Conservation (phyloP, 805 yeast species). For the Saccharomycopsis sp. region DNA sequence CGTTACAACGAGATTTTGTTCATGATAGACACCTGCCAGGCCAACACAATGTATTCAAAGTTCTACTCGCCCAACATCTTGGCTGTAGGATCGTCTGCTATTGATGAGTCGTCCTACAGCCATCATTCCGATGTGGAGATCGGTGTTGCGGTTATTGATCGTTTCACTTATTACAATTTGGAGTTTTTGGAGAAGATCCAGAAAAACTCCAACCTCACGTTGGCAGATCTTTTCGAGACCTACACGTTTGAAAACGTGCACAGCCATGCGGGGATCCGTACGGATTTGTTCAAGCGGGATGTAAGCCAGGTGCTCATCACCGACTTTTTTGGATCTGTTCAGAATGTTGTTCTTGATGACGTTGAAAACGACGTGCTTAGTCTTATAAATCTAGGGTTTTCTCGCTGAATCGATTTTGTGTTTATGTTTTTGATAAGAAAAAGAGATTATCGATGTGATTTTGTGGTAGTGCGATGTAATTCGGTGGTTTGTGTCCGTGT, state of each 20-base stretch:
- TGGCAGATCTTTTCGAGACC: constrained; percentile 77
- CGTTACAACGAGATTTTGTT: constrained; percentile 92
- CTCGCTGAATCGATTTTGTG: no score
- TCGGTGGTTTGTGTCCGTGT: no score
- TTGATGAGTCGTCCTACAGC: constrained; percentile 88
- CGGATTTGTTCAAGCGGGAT: constrained; percentile 67
- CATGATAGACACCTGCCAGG: constrained; percentile 99
- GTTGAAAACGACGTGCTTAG: constrained; percentile 43
- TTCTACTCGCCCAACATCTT: constrained; percentile 88
- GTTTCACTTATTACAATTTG: constrained; percentile 88
- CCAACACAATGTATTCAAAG: constrained; percentile 93
- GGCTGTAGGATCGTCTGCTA: constrained; percentile 84
- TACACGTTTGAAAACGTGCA: constrained; percentile 83
- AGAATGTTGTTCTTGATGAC: constrained; percentile 62
- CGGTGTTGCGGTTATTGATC: constrained; percentile 96
- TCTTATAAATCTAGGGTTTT: constrained; percentile 20
- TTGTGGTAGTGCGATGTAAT: no score
- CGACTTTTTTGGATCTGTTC: constrained; percentile 92
- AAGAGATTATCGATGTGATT: no score
- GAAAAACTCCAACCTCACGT: constrained; percentile 63
- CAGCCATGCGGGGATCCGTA: constrained; percentile 88
- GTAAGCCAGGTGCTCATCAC: constrained; percentile 68
- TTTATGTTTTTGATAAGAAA: no score
- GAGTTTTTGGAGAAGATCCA: constrained; percentile 81
- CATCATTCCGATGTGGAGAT: constrained; percentile 93